These are phyloP conservation scores for Linderniella brevidens DNA, from an alignment of 257 asterid species.

Conservation along the genomic window DNA sequence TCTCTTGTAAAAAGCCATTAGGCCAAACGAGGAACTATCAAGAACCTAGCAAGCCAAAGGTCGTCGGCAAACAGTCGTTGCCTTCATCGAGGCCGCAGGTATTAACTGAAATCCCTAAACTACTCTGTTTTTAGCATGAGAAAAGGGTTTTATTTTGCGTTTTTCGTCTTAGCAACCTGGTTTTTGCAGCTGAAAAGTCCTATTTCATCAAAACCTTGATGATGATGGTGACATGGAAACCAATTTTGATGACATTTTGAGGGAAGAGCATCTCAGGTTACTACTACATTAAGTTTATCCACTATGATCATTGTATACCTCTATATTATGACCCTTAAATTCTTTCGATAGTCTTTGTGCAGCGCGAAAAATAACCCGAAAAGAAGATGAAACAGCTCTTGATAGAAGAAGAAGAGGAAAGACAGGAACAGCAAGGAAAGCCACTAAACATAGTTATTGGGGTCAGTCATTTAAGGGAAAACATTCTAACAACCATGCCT, in stretches of 20 bases:
- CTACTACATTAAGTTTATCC: not conserved
- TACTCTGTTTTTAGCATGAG: not conserved
- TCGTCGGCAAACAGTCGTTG: slow-evolving; percentile 20
- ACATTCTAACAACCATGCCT: too few species aligned
- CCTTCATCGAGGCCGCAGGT: slow-evolving; percentile 37
- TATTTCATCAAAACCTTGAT: slow-evolving; percentile 25
- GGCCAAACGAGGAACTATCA: slow-evolving; percentile 20
- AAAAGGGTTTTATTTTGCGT: not conserved
- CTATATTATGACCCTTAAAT: not conserved
- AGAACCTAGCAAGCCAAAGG: slow-evolving; percentile 34
- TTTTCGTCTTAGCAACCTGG: slow-evolving; percentile 1
- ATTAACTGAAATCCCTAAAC: not conserved
- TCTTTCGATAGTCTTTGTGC: slow-evolving; percentile 10
- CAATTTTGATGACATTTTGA: slow-evolving; percentile 40
- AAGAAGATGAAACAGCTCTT: slow-evolving; percentile 70
- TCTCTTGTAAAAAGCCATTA: slow-evolving; percentile 31
- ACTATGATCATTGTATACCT: not conserved
- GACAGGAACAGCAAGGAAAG: slow-evolving; percentile 47
- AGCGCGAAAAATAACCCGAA: slow-evolving; percentile 43
- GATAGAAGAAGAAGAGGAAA: slow-evolving; percentile 67
- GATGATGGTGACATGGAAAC: slow-evolving; percentile 84
- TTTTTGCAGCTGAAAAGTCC: slow-evolving; percentile 34
- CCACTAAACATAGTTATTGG: too few species aligned
- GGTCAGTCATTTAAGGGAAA: too few species aligned
- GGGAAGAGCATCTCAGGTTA: slow-evolving; percentile 73